phyloP scores from a whole-genome alignment of 768 basidiomycete species.

The Phlebiopsis gigantea region DNA sequence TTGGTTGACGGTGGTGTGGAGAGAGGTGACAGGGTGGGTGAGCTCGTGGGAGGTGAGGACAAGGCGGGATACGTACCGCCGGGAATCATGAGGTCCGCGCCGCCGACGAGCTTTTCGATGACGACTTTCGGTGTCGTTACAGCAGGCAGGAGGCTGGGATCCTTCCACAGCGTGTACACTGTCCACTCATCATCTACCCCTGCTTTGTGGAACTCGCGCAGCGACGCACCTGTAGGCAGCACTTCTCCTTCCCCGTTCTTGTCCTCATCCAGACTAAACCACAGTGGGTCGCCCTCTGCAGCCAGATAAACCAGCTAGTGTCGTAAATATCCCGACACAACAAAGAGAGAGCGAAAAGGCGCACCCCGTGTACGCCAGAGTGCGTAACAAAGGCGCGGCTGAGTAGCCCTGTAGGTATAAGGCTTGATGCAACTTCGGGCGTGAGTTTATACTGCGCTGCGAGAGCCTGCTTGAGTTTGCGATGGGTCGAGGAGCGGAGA shows the following conservation, averaged over 20 bases:
- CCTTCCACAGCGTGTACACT: slow-evolving; percentile 81
- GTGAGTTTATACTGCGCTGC: slow-evolving; percentile 38
- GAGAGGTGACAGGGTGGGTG: neutral
- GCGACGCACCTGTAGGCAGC: slow-evolving; percentile 54
- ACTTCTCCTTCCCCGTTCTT: slow-evolving; percentile 56
- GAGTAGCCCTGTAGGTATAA: slow-evolving; percentile 72
- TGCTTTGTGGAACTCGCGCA: neutral
- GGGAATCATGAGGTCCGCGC: slow-evolving; percentile 88
- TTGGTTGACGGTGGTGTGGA: too few relatives aligned
- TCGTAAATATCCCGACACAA: neutral
- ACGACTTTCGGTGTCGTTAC: slow-evolving; percentile 70
- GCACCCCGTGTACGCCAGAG: slow-evolving; percentile 60
- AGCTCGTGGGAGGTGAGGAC: neutral
- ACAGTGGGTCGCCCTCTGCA: slow-evolving; percentile 65
- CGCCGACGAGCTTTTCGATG: slow-evolving; percentile 63
- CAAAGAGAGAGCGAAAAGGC: slow-evolving; percentile 17
- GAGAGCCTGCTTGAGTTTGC: slow-evolving; percentile 62
- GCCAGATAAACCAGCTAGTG: slow-evolving; percentile 58
- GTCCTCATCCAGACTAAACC: slow-evolving; percentile 68
- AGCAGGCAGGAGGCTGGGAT: slow-evolving; percentile 58
- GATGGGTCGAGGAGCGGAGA: slow-evolving; percentile 65
- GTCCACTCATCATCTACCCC: neutral
- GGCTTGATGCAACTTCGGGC: slow-evolving; percentile 56
- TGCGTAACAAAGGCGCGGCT: slow-evolving; percentile 65
- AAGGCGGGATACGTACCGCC: too few relatives aligned